phyloP scores from a whole-genome alignment of 164 flowering plant genomes.

The Umbilicus rupestris region DNA sequence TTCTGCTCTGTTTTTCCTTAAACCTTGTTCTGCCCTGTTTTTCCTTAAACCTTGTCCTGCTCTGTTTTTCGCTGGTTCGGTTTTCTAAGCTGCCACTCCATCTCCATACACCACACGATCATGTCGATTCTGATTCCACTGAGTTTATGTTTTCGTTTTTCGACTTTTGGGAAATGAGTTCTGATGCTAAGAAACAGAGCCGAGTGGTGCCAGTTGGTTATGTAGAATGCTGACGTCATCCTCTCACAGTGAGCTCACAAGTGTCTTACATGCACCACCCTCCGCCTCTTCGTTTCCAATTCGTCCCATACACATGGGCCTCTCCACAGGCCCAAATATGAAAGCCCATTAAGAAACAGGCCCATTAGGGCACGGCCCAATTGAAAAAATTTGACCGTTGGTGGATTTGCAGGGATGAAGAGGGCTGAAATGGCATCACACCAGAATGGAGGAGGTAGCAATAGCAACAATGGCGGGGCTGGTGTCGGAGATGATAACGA shows the following conservation, averaged over 20 bases:
- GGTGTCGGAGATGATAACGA: constrained; percentile 19
- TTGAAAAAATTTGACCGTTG: not conserved
- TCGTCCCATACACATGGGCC: not conserved
- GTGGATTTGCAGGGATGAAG: constrained; percentile 4
- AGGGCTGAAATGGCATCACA: constrained; percentile 5
- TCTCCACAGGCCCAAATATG: not conserved
- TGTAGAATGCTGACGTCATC: not conserved
- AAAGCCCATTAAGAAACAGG: not conserved
- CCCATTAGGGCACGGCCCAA: not conserved
- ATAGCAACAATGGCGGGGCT: constrained; percentile 6
- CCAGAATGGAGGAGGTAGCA: constrained; percentile 3
- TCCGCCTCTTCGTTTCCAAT: not conserved
- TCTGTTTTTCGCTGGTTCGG: not conserved
- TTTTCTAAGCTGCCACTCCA: not conserved
- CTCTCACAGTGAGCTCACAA: not conserved
- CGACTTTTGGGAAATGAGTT: not conserved
- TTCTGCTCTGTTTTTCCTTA: not conserved
- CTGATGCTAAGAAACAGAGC: not conserved
- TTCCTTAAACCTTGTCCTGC: not conserved
- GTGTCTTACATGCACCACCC: not conserved
- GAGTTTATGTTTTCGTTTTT: not conserved
- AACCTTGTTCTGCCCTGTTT: not conserved
- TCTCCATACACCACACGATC: not conserved
- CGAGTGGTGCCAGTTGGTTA: constrained; percentile 7
- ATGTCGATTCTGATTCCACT: not conserved